Base-by-base conservation (phyloP, 164 flowering plant genomes). In the Cinnamomum micranthum region DNA sequence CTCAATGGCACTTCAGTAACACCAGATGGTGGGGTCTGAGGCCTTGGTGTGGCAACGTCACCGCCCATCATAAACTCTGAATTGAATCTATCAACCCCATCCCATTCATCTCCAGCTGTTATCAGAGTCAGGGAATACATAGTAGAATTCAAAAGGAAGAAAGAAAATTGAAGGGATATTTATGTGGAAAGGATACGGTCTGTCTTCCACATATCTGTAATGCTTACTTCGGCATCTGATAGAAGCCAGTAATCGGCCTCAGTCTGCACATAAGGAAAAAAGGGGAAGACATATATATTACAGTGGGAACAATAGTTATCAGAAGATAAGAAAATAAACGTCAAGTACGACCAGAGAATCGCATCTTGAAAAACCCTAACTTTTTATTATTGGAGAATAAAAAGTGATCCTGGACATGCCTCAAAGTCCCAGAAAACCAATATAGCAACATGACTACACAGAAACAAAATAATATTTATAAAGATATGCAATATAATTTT, bases 211-310 rank as follows among this genome's bases (percentile, higher is more conserved):
- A 93, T 86, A 81, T 93, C 93, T 59, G 96, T 91, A 50, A 93
- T 91, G 85, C 97, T 93, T 71, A 90, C 89, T 73, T 85, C 92
- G 51, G 88, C 86, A 78, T 93, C 96, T 52, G 94, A 85, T 65
- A 86, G 79, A 74, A 93, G 91, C 94, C 97, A 93, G 84, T 93
- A 93, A 82, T 93, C 97, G 22, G 93, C 88, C 80, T 90, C 92
- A 74, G 85, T 86, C 97, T 93, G 91, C 80, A 81, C 73, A 35
- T n/a, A 0, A 7, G 20, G 47, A 58, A 72, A 68, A 28, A 31
- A 59, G 22, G 17, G 47, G 11, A 41, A 41, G 11, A 41, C 47
- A 6, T 41, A 41, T 67, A 17, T 5, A 12, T 10, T 20, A 23
- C 22, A 9, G 22, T 64, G 13, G 14, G 22, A 20, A 23, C 13